These are phyloP conservation scores for Colletotrichum lupini DNA, from an alignment of 2,329 filamentous ascomycete species.

Conservation along the genomic window DNA sequence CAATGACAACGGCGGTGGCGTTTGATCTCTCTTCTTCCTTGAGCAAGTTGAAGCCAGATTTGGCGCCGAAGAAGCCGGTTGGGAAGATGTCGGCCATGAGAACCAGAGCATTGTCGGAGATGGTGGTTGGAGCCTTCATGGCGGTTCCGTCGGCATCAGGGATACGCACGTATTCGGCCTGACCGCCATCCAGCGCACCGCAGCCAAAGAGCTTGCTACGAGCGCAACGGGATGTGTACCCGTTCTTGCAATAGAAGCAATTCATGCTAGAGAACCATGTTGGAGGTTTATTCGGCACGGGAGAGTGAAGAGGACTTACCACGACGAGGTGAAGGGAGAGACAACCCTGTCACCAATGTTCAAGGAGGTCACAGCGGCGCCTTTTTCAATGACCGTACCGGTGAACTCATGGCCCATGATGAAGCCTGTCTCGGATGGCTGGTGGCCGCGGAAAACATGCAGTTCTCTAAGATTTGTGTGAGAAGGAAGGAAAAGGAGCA, in stretches of 20 bases:
- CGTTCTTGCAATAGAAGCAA: constrained; percentile 87
- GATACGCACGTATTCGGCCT: constrained; percentile 85
- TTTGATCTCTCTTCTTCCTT: constrained; percentile 68
- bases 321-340: constrained; percentile 84
- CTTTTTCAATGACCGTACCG: constrained; percentile 76
- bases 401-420: constrained; percentile 90
- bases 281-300: background rate
- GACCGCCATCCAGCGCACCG: constrained; percentile 76
- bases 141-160: constrained; percentile 84
- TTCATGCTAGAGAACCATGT: constrained; percentile 58
- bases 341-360: constrained; percentile 83
- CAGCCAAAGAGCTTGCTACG: constrained; percentile 78
- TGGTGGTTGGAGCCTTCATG: constrained; percentile 74
- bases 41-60: constrained; percentile 78
- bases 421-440: constrained; percentile 73
- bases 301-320: constrained; percentile 58
- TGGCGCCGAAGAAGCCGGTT: constrained; percentile 84
- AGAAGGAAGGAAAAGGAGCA: constrained; percentile 10
- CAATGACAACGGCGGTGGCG: constrained; percentile 81
- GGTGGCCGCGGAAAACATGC: constrained; percentile 86
- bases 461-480: constrained; percentile 70
- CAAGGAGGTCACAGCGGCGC: constrained; percentile 74
- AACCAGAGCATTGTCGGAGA: constrained; percentile 80
- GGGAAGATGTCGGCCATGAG: constrained; percentile 96
- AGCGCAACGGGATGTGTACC: constrained; percentile 81